Conservation (phyloP, 1,284 basidiomycete genomes). For the Tilletia setariae region DNA sequence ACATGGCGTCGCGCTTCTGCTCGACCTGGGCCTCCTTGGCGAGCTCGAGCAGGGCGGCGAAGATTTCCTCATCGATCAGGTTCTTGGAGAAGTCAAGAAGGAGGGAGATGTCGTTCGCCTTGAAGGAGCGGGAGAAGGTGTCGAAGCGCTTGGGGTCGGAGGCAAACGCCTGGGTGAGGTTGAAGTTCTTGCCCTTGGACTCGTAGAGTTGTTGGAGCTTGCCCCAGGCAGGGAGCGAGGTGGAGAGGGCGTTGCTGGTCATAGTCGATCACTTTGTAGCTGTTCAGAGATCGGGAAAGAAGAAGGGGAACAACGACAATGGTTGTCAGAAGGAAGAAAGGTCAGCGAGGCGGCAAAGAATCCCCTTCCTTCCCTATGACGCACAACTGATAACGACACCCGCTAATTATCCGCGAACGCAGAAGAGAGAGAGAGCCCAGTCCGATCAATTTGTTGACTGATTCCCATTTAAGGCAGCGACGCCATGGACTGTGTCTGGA, state of each 20-base stretch:
- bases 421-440: too few relatives aligned
- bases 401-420: too few relatives aligned
- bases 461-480: too few relatives aligned
- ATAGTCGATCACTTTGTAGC: too few relatives aligned
- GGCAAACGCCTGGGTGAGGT: slow-evolving; percentile 86
- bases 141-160: slow-evolving; percentile 80
- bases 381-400: too few relatives aligned
- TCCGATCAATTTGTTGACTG: too few relatives aligned
- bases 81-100: slow-evolving; percentile 97
- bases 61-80: slow-evolving; percentile 81
- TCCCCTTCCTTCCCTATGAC: too few relatives aligned
- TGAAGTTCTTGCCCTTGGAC: slow-evolving; percentile 69
- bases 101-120: slow-evolving; percentile 72
- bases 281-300: too few relatives aligned
- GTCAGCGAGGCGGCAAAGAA: too few relatives aligned
- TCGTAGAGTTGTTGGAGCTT: slow-evolving; percentile 83
- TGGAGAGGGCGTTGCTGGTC: slow-evolving; percentile 29
- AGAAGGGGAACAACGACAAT: too few relatives aligned
- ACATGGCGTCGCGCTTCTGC: slow-evolving; percentile 85
- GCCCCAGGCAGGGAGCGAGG: slow-evolving; percentile 68
- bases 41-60: slow-evolving; percentile 67
- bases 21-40: slow-evolving; percentile 83
- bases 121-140: slow-evolving; percentile 73
- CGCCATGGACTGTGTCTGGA: too few relatives aligned
- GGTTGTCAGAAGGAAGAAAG: too few relatives aligned